Base-by-base conservation (phyloP, 2,329 filamentous ascomycete species). In the Fusarium dlaminii region DNA sequence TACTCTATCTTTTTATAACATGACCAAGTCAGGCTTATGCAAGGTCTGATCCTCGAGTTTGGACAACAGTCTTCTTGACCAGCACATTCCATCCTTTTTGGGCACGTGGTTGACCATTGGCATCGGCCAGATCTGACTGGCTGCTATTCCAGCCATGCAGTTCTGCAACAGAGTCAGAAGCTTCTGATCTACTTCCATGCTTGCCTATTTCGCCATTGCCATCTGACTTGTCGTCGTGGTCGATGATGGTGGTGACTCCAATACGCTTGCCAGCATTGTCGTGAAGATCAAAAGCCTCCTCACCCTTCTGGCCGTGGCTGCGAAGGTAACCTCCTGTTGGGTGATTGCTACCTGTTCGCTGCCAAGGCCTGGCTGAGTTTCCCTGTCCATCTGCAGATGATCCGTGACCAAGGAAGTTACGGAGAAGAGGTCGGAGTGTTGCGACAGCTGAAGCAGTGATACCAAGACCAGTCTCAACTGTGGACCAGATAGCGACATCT, bases 401-500 rank as follows among this genome's bases (percentile, higher is more conserved):
- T 36, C 66, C 66, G 17, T 63, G 32, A 1, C 66, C 66, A 17
- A 69, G 39, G 29, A 69, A 69, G 32, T 22, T 69, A 15, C 66
- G 66, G 2, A 69, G 57, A 0, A 69, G 66, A 3, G 66, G 66
- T 17, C 66, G 32, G 14, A 86, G 81, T 3, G 84, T 86, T 11
- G 84, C 84, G 4, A 83, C 60, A 2, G 77, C 81, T 11, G 83
- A 80, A 13, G 84, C 82, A 2, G 80, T 82, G 45, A 86, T 83
- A 37, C 82, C 84, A 42, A 86, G 81, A 9, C 83, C 83, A 9
- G 82, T 82, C 70, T 86, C 84, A 42, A 85, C 80, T 27, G 85
- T 85, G 3, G 82, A 85, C 84, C 84, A 86, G 63, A 86, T 83
- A 24, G 84, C 83, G 11, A 86, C 77, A 54, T 84, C 84, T 27